A percentile compares a stretch with the other conserved stretches of the same genome.
These are phyloP conservation scores for Sodiomyces alkalinus DNA, from an alignment of 2,329 filamentous ascomycete genomes.

Conservation along the genomic window DNA sequence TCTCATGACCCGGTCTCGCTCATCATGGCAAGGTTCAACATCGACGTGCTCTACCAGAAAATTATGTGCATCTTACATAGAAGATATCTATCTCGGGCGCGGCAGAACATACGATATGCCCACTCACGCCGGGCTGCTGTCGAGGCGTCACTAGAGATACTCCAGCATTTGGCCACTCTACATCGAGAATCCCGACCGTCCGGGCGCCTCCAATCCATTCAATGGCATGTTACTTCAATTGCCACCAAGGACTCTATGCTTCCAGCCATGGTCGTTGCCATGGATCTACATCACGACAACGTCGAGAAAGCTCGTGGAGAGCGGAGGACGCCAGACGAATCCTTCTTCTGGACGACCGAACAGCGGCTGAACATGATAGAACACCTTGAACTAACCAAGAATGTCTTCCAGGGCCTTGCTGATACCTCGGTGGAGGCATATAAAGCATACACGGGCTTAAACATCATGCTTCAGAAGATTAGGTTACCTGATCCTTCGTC, in stretches of 20 bases:
- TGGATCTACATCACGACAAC: conserved; percentile 65
- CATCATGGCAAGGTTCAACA: conserved; percentile 69
- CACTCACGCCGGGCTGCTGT: conserved; percentile 76
- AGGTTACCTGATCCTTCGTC: conserved; percentile 25
- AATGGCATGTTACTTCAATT: conserved; percentile 66
- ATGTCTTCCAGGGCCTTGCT: conserved; percentile 67
- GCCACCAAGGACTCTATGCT: conserved; percentile 77
- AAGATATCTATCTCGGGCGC: conserved; percentile 66
- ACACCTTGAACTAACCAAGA: conserved; percentile 54
- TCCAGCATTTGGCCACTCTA: conserved; percentile 63
- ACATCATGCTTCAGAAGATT: conserved; percentile 71
- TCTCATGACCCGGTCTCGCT: conserved; percentile 68
- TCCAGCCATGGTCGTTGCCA: conserved; percentile 67
- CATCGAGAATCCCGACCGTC: conserved; percentile 58
- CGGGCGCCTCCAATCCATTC: conserved; percentile 56
- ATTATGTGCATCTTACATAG: conserved; percentile 79
- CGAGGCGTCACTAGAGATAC: conserved; percentile 69
- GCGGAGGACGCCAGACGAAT: conserved; percentile 25
- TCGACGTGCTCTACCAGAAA: conserved; percentile 79
- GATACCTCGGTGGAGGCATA: conserved; percentile 77
- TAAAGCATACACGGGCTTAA: conserved; percentile 70
- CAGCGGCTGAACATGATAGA: conserved; percentile 62
- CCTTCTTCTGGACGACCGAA: conserved; percentile 39
- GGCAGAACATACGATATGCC: conserved; percentile 65
- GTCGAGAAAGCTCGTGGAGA: conserved; percentile 25